These are phyloP conservation scores for Hypholoma sublateritium DNA, from an alignment of 768 basidiomycete species.

Conservation along the genomic window DNA sequence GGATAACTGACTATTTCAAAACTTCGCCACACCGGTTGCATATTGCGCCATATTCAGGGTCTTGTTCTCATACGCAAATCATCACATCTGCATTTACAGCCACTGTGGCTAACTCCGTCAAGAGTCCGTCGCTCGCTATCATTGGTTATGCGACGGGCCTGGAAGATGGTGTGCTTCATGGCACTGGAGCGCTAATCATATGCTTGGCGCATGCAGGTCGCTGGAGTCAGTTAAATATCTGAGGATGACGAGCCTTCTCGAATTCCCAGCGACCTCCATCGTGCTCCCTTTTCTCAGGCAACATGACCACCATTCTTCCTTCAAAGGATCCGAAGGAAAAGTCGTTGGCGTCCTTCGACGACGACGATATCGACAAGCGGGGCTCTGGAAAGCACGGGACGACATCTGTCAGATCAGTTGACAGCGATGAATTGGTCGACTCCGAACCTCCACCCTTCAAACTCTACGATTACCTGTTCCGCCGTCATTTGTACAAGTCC, in stretches of 20 bases:
- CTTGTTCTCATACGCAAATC: neutral
- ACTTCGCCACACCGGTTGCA: neutral
- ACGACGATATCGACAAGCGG: conserved; percentile 6
- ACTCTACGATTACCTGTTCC: conserved; percentile 33
- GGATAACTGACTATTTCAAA: too few relatives aligned
- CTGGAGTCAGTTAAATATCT: neutral
- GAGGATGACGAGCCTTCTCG: neutral
- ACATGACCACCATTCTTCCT: conserved; percentile 5
- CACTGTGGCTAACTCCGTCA: too few relatives aligned
- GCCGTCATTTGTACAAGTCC: conserved; percentile 18
- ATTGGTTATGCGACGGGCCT: neutral
- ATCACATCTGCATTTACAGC: too few relatives aligned
- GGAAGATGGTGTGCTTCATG: neutral
- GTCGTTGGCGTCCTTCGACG: neutral
- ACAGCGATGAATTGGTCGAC: conserved; percentile 32
- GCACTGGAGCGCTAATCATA: neutral
- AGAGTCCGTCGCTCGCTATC: neutral
- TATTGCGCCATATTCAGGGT: neutral
- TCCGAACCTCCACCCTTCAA: conserved; percentile 35
- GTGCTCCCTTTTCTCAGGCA: neutral
- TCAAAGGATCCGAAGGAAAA: neutral
- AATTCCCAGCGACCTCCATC: too few relatives aligned
- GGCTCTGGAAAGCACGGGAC: neutral
- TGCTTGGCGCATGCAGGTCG: neutral
- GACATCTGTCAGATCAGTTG: conserved; percentile 13